A percentile compares a stretch with the other conserved stretches of the same genome.
These are phyloP conservation scores for Mycena belliarum DNA, from an alignment of 768 basidiomycete genomes.

Conservation along the genomic window DNA sequence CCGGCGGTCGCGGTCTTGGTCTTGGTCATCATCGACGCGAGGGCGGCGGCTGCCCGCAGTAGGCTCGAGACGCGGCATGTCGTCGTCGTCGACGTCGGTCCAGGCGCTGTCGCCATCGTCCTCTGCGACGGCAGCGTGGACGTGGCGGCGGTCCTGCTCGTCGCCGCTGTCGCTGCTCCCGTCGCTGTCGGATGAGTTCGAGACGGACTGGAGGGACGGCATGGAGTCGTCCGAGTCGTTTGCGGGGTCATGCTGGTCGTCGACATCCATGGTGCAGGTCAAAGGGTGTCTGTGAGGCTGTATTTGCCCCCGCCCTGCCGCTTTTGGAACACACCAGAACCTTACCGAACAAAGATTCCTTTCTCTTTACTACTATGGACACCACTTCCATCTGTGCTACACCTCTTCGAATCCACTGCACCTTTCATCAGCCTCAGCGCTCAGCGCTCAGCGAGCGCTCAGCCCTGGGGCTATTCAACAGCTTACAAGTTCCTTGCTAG, in stretches of 20 bases:
- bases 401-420: too few species aligned
- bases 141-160: constrained; percentile 29
- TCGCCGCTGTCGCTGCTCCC: constrained; percentile 22
- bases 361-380: too few species aligned
- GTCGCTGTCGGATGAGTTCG: constrained; percentile 37
- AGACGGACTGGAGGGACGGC: constrained; percentile 42
- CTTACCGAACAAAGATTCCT: background rate
- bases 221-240: constrained; percentile 39
- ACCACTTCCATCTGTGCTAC: too few species aligned
- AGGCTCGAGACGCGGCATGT: constrained; percentile 33
- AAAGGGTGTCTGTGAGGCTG: background rate
- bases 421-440: too few species aligned
- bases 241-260: background rate
- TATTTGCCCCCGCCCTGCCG: background rate
- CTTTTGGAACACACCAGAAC: background rate
- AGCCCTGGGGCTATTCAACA: too few species aligned
- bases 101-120: constrained; percentile 31
- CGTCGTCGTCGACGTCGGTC: constrained; percentile 32
- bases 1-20: constrained; percentile 60
- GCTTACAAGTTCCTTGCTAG: too few species aligned
- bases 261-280: background rate
- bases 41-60: constrained; percentile 1
- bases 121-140: constrained; percentile 11
- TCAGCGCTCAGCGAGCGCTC: too few species aligned
- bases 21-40: constrained; percentile 47